Evolutionary conservation across 2,329 filamentous ascomycete species (phyloP), one percentile per base, ranked within the genome.

Genomic region (Claviceps fusiformis): DNA sequence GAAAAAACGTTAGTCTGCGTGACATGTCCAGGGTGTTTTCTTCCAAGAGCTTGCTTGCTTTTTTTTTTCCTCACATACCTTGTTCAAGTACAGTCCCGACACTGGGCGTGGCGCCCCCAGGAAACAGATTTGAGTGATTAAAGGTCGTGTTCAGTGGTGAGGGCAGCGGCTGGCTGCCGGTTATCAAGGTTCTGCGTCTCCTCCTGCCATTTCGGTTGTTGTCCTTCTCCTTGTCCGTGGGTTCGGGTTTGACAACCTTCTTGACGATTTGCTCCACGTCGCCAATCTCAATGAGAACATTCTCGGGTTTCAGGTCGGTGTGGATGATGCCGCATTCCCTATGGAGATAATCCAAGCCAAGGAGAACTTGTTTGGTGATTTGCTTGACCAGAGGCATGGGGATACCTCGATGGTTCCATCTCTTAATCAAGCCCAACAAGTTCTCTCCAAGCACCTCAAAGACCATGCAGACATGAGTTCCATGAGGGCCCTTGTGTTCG

Each of bases 231-330:
- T 64, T 67, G 54, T 31, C 7, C 13, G 37, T 41, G 37, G 73
- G 65, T 52, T 93, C 87, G 59, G 84, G 88, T 71, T 95, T 92
- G 55, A 98, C 92, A 60, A 95, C 92, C 58, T 88, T 90, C 72
- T 95, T 92, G 56, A 98, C 93, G 59, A 97, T 97, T 71, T 97
- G 89, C 75, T 98, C 93, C 52, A 98, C 93, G 64, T 98, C 93
- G 61, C 93, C 93, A 66, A 98, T 97, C 73, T 98, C 93, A 68
- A 98, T 97, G 61, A 98, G 77, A 37, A 98, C 93, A 67, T 98
- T 98, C 69, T 98, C 93, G 50, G 93, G 93, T 71, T 98, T 96
- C 62, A 97, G 74, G 68, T 96, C 92, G 58, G 93, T 97, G 71
- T 98, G 93, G 66, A 98, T 96, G 73, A 98, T 97, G 67, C 93